These are phyloP conservation scores for Ogataea polymorpha DNA, from an alignment of 805 yeast genomes.

Conservation along the genomic window DNA sequence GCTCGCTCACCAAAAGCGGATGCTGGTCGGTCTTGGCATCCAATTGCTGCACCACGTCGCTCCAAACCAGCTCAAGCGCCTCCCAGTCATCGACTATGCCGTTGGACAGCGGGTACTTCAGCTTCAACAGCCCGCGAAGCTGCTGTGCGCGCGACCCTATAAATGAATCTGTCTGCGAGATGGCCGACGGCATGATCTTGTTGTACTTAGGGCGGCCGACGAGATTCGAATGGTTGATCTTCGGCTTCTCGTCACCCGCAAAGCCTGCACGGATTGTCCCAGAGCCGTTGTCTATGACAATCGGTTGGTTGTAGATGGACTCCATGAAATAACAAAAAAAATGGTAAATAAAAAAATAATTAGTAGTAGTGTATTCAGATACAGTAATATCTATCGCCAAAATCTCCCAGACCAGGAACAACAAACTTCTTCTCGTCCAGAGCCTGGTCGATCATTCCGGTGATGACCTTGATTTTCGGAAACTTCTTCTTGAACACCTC, in stretches of 20 bases:
- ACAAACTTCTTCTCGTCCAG: constrained; percentile 83
- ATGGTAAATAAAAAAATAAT: constrained; percentile 2
- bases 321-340: constrained; percentile 10
- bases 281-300: constrained; percentile 82
- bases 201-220: constrained; percentile 82
- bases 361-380: constrained; percentile 37
- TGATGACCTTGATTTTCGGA: constrained; percentile 84
- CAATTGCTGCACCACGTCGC: constrained; percentile 51
- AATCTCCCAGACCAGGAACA: constrained; percentile 95
- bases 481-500: constrained; percentile 69
- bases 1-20: constrained; percentile 84
- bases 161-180: constrained; percentile 58
- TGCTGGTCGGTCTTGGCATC: constrained; percentile 66
- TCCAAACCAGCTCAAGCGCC: constrained; percentile 84
- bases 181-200: constrained; percentile 66
- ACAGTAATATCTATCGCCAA: constrained; percentile 97
- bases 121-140: constrained; percentile 69
- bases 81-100: constrained; percentile 83
- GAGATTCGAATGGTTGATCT: constrained; percentile 57
- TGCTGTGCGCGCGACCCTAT: constrained; percentile 76
- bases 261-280: constrained; percentile 85
- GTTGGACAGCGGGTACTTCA: constrained; percentile 72
- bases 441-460: constrained; percentile 89
- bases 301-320: constrained; percentile 59
- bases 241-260: constrained; percentile 87